Evolutionary conservation across 2,329 filamentous ascomycete genomes (phyloP).

Genomic region (Neopestalotiopsis rosae): DNA sequence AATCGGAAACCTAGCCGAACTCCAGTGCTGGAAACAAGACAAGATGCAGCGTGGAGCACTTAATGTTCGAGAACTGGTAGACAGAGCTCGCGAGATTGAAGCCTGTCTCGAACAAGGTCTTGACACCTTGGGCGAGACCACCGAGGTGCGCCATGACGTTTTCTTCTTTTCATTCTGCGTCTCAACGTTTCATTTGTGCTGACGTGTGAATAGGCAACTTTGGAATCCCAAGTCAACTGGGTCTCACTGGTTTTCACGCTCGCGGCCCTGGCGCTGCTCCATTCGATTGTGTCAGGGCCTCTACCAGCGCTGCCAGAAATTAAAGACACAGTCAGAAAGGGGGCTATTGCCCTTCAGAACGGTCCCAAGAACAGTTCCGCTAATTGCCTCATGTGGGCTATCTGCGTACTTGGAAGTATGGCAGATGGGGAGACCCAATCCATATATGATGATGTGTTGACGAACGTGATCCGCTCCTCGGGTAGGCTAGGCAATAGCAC

Average conservation of each 20-base stretch:
- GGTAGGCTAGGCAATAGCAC: background rate
- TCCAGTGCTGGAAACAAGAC: background rate
- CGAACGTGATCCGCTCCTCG: background rate
- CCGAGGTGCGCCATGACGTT: background rate
- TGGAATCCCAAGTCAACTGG: background rate
- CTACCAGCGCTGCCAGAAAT: background rate
- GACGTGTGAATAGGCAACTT: background rate
- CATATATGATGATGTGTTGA: background rate
- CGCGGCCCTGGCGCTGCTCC: background rate
- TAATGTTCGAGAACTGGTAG: background rate
- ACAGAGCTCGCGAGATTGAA: background rate
- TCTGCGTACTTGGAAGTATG: background rate
- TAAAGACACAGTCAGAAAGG: background rate
- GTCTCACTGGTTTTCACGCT: background rate
- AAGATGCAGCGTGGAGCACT: background rate
- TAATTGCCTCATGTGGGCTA: background rate
- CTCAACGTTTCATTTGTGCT: background rate
- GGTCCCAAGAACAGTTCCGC: background rate
- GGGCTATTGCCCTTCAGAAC: background rate
- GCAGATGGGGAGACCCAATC: background rate
- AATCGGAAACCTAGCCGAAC: background rate
- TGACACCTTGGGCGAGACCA: background rate
- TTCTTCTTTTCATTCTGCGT: background rate
- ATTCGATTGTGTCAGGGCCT: background rate
- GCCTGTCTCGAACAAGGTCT: background rate